phyloP scores from a whole-genome alignment of 208 protist genomes.

The Zelonia costaricensis region DNA sequence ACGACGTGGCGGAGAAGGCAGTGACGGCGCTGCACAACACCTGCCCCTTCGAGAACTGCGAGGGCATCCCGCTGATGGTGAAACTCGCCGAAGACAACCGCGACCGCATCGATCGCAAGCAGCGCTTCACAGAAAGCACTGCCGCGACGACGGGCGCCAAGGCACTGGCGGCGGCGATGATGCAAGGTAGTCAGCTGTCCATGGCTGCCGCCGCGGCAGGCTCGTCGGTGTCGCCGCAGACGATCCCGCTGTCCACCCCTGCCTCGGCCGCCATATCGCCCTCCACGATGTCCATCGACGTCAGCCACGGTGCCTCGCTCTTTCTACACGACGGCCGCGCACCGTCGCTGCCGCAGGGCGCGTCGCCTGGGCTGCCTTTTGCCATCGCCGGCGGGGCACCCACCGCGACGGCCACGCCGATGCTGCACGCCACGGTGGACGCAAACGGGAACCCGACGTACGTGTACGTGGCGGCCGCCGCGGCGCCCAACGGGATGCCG shows the following conservation, averaged over 20 bases:
- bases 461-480: constrained; percentile 12
- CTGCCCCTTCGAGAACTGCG: constrained; percentile 53
- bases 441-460: constrained; percentile 18
- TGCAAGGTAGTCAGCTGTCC: not conserved
- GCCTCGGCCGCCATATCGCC: constrained; percentile 20
- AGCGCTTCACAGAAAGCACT: constrained; percentile 10
- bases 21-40: constrained; percentile 57
- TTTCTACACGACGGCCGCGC: constrained; percentile 4
- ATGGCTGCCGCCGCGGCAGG: not conserved
- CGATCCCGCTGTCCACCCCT: constrained; percentile 12
- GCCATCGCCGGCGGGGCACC: not conserved
- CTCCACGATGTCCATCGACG: constrained; percentile 11
- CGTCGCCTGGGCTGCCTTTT: constrained; percentile 5
- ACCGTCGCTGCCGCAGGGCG: constrained; percentile 5
- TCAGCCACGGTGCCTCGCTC: not conserved
- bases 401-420: not conserved
- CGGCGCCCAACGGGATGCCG: too few species aligned
- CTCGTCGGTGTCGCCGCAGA: constrained; percentile 7
- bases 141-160: not conserved
- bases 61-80: constrained; percentile 64
- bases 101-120: constrained; percentile 46
- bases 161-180: not conserved
- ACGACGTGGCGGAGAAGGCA: constrained; percentile 61
- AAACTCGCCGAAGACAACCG: constrained; percentile 72
- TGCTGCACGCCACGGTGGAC: constrained; percentile 22